These are phyloP conservation scores for Hanseniaspora gamundiae DNA, from an alignment of 1,139 yeast genomes.

Conservation along the genomic window DNA sequence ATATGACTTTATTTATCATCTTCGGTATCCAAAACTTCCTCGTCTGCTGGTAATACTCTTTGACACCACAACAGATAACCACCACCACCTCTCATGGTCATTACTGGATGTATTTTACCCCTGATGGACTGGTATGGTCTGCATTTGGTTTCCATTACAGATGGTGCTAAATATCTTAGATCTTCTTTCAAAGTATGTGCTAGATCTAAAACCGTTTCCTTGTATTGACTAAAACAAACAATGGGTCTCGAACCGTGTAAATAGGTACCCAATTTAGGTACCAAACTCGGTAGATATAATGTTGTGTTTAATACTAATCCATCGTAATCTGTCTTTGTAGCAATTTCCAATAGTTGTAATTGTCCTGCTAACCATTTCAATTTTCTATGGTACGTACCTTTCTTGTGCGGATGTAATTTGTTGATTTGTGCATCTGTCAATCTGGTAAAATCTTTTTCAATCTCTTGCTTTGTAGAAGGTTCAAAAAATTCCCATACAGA, in stretches of 20 bases:
- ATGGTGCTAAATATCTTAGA: conserved; percentile 66
- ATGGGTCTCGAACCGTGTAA: conserved; percentile 84
- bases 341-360: conserved; percentile 42
- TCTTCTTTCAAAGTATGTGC: conserved; percentile 59
- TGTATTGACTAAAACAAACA: conserved; percentile 68
- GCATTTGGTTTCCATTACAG: conserved; percentile 70
- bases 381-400: conserved; percentile 58
- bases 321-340: conserved; percentile 51
- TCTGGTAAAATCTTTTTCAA: conserved; percentile 34
- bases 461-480: conserved; percentile 46
- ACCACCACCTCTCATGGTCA: conserved; percentile 91
- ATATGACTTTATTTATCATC: background rate
- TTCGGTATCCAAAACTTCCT: background rate
- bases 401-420: conserved; percentile 46
- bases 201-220: conserved; percentile 63
- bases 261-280: conserved; percentile 49
- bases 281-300: conserved; percentile 51
- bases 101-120: conserved; percentile 87
- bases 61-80: conserved; percentile 79
- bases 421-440: conserved; percentile 40
- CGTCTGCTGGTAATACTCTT: conserved; percentile 57
- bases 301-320: conserved; percentile 67
- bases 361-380: conserved; percentile 28
- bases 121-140: conserved; percentile 86
- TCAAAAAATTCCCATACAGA: conserved; percentile 72